Base-by-base conservation (phyloP, 2,329 filamentous ascomycete species). In the Tolypocladium paradoxum region DNA sequence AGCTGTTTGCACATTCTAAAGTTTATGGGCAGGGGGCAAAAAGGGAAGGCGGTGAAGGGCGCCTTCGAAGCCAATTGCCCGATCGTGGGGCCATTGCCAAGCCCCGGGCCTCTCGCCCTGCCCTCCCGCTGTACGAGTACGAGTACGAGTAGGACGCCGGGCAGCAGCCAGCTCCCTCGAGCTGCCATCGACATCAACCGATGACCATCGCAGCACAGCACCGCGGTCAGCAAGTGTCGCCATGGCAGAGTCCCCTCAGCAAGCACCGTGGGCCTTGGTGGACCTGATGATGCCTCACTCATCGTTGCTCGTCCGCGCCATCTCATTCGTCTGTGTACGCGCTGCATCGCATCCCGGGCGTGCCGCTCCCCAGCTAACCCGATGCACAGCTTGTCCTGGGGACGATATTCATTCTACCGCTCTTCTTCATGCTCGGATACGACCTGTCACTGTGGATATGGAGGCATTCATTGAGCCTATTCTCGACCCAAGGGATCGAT, bases 401-500 rank as follows among this genome's bases (percentile, higher is more conserved):
- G 36, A 63, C 78, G 0, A 64, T 74, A 11, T 71, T 78, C 45
- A 67, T 74, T 43, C 54, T 76, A 0, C 78, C 79, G 2, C 63
- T 79, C 33, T 54, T 73, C 33, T 62, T 70, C n/a, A 64, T 81
- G 33, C 68, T 82, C 53, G 55, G 71, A 33, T 73, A 79, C 58
- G 79, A 82, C 60, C 61, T 82, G 49, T 62, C 66, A 29, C 68
- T 82, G 33, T 82, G 78, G 77, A 56, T 76, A 40, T 81, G 75
- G 72, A 72, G 78, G 58, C 68, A 74, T 11, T 62, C 61, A 54
- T 63, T 59, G 54, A 62, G 24, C 52, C 53, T 33, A 53, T 59
- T 54, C 49, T 52, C 50, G 36, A 24, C 49, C 50, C 24, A 49
- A 47, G 38, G n/a, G n/a, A 18, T 22, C n/a, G 36, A 53, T 8